Evolutionary conservation across 1,284 basidiomycete species (phyloP), one percentile per base, ranked within the genome.

Genomic region (Ustilago lituana): DNA sequence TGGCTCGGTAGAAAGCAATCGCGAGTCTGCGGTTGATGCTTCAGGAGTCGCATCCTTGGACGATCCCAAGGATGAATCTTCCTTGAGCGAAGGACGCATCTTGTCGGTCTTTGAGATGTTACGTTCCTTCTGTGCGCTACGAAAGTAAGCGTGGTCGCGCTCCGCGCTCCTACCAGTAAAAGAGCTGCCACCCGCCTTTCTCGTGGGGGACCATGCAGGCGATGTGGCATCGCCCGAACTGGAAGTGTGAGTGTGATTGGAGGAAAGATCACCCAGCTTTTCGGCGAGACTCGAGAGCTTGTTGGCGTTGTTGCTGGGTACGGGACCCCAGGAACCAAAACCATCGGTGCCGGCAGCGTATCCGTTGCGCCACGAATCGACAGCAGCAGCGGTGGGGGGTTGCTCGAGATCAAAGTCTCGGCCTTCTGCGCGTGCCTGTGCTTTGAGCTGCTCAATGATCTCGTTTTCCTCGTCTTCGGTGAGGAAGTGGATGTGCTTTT

Each of bases 391-490:
- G 26, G 47, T 38, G 11, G 41, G n/a, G 17, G 37, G 19, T 14
- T 56, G 41, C 32, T 66, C 62, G 24, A 48, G 38, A 44, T 60
- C 55, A 41, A 69, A 71, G 40, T 66, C 58, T 9, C 59, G 53
- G 8, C 58, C 68, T 19, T 74, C 73, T 29, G 44, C 59, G 11
- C 61, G 56, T 17, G 65, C 66, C 31, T 77, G 67, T 36, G 46
- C 39, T 32, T 67, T 63, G 40, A 79, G 66, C 55, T 79, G 73
- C 22, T 76, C 68, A 38, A 79, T 77, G 53, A 79, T 77, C 45
- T 66, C 77, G 46, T 79, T 69, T 31, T 79, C 77, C 52, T 79
- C 77, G 46, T 77, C 73, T 37, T 79, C 77, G 9, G 76, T 79
- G 38, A 79, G 59, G 22, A 77, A 79, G 56, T 71, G 44, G n/a